Percentiles rank a stretch among this genome's conserved stretches.
phyloP scores from a whole-genome alignment of 2,329 filamentous ascomycete species.

The Botrytis hyacinthi region DNA sequence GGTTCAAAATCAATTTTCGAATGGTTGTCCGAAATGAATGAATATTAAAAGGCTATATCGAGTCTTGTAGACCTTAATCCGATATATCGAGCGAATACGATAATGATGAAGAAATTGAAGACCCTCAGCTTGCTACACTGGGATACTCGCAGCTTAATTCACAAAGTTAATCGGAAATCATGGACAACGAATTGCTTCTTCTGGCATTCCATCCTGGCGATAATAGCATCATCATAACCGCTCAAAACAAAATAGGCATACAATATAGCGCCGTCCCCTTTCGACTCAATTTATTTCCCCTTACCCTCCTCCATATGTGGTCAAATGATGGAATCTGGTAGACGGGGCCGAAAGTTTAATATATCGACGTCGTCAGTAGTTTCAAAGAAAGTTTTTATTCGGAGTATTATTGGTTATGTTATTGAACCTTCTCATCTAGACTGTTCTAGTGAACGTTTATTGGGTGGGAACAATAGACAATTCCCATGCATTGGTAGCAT shows the following conservation, averaged over 20 bases:
- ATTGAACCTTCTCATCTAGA: neutral
- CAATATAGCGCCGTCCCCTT: neutral
- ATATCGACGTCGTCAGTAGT: neutral
- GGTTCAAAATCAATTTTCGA: neutral
- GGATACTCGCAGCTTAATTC: neutral
- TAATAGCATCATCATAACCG: neutral
- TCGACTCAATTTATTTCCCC: neutral
- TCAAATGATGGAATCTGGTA: neutral
- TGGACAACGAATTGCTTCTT: neutral
- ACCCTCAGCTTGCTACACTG: neutral
- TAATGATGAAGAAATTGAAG: neutral
- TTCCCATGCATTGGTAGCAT: conserved; percentile 1
- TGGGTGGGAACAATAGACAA: neutral
- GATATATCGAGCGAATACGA: neutral
- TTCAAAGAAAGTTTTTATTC: neutral
- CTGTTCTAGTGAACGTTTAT: neutral
- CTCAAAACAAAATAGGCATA: neutral
- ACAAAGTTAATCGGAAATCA: neutral
- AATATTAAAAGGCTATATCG: neutral
- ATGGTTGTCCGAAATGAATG: neutral
- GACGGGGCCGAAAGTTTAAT: neutral
- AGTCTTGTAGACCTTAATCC: neutral
- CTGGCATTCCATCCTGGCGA: neutral
- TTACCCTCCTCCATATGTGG: neutral
- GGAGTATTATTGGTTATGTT: neutral